phyloP scores from a whole-genome alignment of 768 basidiomycete genomes.

The Galerina marginata region DNA sequence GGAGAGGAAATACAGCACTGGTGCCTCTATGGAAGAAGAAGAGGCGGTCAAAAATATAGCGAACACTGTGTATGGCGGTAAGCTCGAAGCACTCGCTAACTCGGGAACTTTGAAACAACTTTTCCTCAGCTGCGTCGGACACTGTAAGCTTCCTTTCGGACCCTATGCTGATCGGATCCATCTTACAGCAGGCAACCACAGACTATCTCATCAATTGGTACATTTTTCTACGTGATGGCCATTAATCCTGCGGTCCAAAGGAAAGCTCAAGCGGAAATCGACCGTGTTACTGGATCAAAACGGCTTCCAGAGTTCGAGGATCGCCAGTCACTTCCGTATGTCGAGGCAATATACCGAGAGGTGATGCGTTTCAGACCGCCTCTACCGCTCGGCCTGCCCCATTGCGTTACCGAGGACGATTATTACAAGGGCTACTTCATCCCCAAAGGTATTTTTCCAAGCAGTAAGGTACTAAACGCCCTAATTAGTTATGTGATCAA shows the following conservation, averaged over 20 bases:
- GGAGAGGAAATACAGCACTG: neutral
- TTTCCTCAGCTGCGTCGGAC: conserved; percentile 18
- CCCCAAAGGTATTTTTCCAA: conserved; percentile 26
- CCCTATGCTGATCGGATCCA: neutral
- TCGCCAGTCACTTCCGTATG: conserved; percentile 30
- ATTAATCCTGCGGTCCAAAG: conserved; percentile 34
- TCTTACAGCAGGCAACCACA: neutral
- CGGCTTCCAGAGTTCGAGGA: conserved; percentile 35
- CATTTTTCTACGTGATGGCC: conserved; percentile 36
- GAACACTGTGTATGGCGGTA: conserved; percentile 20
- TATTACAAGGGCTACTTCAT: conserved; percentile 35
- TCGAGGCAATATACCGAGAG: conserved; percentile 41
- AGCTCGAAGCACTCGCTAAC: neutral
- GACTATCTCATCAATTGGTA: conserved; percentile 18
- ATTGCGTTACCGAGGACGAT: conserved; percentile 31
- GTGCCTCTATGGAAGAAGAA: conserved; percentile 1
- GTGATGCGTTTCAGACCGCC: conserved; percentile 35
- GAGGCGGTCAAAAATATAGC: conserved; percentile 11
- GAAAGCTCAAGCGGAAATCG: conserved; percentile 41
- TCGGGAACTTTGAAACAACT: neutral
- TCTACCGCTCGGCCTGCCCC: conserved; percentile 29
- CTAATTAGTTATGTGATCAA: too few species aligned
- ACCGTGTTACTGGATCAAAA: conserved; percentile 33
- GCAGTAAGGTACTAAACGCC: too few species aligned
- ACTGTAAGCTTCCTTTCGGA: conserved; percentile 8